Evolutionary conservation across 345 rosid genomes (phyloP), one percentile per base, ranked within the genome.

Genomic region (Corchorus capsularis): DNA sequence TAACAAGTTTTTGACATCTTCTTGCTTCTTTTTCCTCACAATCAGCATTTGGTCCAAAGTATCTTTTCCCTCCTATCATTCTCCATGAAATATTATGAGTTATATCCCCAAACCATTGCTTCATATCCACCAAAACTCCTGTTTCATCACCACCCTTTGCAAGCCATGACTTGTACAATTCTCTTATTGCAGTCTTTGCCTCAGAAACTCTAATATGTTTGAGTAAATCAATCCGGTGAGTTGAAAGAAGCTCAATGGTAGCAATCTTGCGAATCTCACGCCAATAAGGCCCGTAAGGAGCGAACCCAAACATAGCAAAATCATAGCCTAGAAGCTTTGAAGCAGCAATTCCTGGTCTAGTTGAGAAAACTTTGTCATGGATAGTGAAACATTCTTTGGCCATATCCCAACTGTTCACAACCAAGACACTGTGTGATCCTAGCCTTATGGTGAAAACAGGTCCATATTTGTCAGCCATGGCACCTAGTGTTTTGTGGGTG

Each of bases 271-370:
- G 83, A 76, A 82, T 82, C 68, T 87, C 87, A 3, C 79, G 78
- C 85, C 87, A 83, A 82, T 79, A 82, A 49, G 74, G 13, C 0
- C 90, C 82, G 2, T 83, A 85, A 60, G 88, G 85, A 57, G 86
- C 82, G 8, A 85, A 79, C 2, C 87, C 86, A 13, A 85, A 80
- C 88, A 85, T 83, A 39, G 86, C 86, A 32, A 39, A 69, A 46
- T 79, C 2, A 62, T 79, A 87, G 45, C 85, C 80, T 20, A 83
- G 63, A 0, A 80, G 77, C 73, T 75, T 80, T 6, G 84, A 73
- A 45, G 88, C 87, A 6, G 74, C n/a, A 20, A 63, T 15, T 16
- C 9, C 11, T 6, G 85, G 86, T 46, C 80, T 77, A 20, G 39
- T 49, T 0, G 79, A 66, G 52, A 87, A 85, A 55, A 12, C 82